Base-by-base conservation (phyloP, 352 stramenopile genomes). In the Saprolegnia parasitica region DNA sequence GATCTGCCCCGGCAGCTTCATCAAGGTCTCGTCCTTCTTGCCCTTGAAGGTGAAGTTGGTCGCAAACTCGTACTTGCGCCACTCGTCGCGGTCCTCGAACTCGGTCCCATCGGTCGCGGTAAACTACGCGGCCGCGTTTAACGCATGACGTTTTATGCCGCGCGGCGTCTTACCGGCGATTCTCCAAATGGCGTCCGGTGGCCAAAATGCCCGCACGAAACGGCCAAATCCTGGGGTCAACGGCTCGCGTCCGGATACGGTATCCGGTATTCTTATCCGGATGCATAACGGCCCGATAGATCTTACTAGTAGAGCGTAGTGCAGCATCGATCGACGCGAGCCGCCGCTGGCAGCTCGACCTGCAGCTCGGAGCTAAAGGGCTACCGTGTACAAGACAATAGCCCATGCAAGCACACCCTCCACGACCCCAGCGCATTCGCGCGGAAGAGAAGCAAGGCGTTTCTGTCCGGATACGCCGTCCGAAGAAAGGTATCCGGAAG, bases 11-110 rank as follows among this genome's bases (percentile, higher is more conserved):
- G 88, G 83, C 23, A 80, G 66, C 76, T 97, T 97, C 54, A 75
- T 80, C 26, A 96, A 74, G 63, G 75, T 95, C 73, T 93, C 80
- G 20, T 80, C 77, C 39, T 76, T 76, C 72, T 90, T 90, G 79
- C 95, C 89, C 50, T 86, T 83, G 78, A 97, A 97, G 57, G 90
- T 96, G 77, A 95, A 98, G 62, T 93, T 93, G 56, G 86, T 93
- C 67, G 96, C 87, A 73, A 96, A 96, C 75, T 97, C 88, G 71
- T 97, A 95, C 64, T 89, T 83, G 42, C 86, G 81, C 81, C 88
- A 97, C 23, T 78, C 79, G 52, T 80, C 74, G 57, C 88, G 83
- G 73, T 96, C 85, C 45, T 88, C 80, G 37, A 97, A 97, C 73
- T 81, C 81, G 47, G 78, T 95, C 21, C 90, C 89, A 72, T 97